Conservation (phyloP, 495 filamentous ascomycete genomes). For the Penicillium chermesinum region DNA sequence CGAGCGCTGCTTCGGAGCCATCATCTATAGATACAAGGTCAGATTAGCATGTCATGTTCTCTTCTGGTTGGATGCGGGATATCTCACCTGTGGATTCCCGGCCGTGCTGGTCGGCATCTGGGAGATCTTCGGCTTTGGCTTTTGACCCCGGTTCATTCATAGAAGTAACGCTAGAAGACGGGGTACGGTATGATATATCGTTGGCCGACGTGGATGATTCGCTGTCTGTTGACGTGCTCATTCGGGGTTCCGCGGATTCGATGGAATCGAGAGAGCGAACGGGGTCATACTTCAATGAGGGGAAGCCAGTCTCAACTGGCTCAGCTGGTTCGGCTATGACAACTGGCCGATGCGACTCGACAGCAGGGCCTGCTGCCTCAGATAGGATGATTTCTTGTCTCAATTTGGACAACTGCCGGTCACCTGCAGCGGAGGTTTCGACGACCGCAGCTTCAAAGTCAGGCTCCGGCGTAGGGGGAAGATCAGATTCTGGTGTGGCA, state of each 20-base stretch:
- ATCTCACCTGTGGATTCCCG: constrained; percentile 11
- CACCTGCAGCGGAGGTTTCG: not conserved
- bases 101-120: constrained; percentile 1
- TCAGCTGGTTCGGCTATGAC: not conserved
- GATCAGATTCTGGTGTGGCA: constrained; percentile 11
- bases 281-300: not conserved
- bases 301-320: not conserved
- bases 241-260: constrained; percentile 2
- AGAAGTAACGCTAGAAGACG: constrained; percentile 38
- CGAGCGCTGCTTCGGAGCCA: constrained; percentile 8
- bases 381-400: constrained; percentile 13
- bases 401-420: constrained; percentile 13
- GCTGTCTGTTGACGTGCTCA: constrained; percentile 15
- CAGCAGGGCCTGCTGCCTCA: constrained; percentile 2
- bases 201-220: constrained; percentile 30
- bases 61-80: constrained; percentile 1
- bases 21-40: constrained; percentile 25
- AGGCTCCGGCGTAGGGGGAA: constrained; percentile 12
- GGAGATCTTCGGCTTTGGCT: constrained; percentile 22
- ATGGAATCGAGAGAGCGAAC: constrained; percentile 1
- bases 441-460: constrained; percentile 3
- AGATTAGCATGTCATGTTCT: not conserved
- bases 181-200: constrained; percentile 36
- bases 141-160: constrained; percentile 25
- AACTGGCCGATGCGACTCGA: constrained; percentile 6